phyloP scores from a whole-genome alignment of 2,329 filamentous ascomycete species.

The Hypoxylon sp. region DNA sequence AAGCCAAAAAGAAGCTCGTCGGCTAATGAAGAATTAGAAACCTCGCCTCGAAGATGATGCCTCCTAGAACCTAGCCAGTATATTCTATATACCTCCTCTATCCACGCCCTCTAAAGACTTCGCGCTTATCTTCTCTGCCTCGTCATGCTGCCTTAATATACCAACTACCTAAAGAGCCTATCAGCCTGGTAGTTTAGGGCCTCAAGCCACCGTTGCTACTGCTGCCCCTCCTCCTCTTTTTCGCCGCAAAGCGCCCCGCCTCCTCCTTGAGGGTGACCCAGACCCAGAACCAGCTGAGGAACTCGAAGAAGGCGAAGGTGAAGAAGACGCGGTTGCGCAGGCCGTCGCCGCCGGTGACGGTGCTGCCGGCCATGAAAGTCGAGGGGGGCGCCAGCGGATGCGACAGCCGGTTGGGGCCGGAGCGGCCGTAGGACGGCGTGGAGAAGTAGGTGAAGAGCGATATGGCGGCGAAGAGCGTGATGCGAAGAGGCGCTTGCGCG shows the following conservation, averaged over 20 bases:
- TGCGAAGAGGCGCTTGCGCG: conserved; percentile 71
- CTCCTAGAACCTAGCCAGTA: not conserved
- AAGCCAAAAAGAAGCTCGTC: not conserved
- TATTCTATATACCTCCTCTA: not conserved
- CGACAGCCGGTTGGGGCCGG: conserved; percentile 49
- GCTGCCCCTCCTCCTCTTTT: conserved; percentile 56
- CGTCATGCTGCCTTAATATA: not conserved
- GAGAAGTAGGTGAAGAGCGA: conserved; percentile 68
- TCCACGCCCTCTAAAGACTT: not conserved
- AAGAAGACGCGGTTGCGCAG: conserved; percentile 90
- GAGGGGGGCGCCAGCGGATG: conserved; percentile 55
- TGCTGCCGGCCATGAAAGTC: conserved; percentile 56
- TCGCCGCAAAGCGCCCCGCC: conserved; percentile 59
- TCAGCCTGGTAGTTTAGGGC: not conserved
- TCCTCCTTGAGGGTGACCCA: conserved; percentile 80
- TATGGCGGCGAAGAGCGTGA: conserved; percentile 68
- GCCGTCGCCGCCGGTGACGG: conserved; percentile 69
- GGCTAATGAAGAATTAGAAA: not conserved
- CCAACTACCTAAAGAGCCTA: not conserved
- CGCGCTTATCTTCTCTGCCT: not conserved
- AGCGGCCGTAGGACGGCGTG: conserved; percentile 46
- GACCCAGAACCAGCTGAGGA: conserved; percentile 89
- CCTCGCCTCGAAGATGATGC: not conserved
- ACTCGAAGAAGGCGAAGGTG: conserved; percentile 86
- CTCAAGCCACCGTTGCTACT: conserved; percentile 7